phyloP scores from a whole-genome alignment of 805 yeast genomes.

The Lachancea nothofagi region DNA sequence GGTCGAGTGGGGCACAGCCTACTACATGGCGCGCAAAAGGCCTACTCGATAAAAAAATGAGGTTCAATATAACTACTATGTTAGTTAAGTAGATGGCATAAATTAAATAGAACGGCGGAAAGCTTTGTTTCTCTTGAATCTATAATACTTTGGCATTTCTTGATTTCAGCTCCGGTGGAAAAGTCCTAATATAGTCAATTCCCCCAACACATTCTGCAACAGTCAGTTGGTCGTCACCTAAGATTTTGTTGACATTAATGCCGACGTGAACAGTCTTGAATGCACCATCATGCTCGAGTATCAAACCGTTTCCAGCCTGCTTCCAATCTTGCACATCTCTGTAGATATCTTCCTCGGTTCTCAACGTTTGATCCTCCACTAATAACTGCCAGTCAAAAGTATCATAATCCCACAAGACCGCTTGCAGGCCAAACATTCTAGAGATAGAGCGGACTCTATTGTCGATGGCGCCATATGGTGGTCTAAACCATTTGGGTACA shows the following conservation, averaged over 20 bases:
- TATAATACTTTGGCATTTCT: neutral
- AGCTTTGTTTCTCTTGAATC: too few species aligned
- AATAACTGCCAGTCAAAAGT: conserved; percentile 85
- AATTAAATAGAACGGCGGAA: too few species aligned
- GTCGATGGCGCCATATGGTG: conserved; percentile 95
- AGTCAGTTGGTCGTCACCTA: conserved; percentile 61
- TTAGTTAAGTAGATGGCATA: too few species aligned
- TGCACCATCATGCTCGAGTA: conserved; percentile 82
- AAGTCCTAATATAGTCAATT: conserved; percentile 47
- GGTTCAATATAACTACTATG: too few species aligned
- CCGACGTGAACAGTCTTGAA: conserved; percentile 64
- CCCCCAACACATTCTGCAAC: conserved; percentile 77
- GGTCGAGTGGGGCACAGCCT: conserved; percentile 54
- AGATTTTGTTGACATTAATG: conserved; percentile 47
- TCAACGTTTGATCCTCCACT: conserved; percentile 34
- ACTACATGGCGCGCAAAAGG: conserved; percentile 40
- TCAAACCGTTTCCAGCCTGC: conserved; percentile 48
- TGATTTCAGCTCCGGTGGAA: conserved; percentile 1
- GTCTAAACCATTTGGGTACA: conserved; percentile 88
- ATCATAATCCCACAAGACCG: conserved; percentile 88
- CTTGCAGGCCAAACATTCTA: conserved; percentile 78
- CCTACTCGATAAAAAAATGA: too few species aligned
- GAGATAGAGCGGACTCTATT: conserved; percentile 76
- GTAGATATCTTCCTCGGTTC: conserved; percentile 48
- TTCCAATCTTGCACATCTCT: conserved; percentile 54